Percentiles rank a stretch among this genome's conserved stretches.
These are phyloP conservation scores for Pichia occidentalis DNA, from an alignment of 805 yeast genomes.

Conservation along the genomic window DNA sequence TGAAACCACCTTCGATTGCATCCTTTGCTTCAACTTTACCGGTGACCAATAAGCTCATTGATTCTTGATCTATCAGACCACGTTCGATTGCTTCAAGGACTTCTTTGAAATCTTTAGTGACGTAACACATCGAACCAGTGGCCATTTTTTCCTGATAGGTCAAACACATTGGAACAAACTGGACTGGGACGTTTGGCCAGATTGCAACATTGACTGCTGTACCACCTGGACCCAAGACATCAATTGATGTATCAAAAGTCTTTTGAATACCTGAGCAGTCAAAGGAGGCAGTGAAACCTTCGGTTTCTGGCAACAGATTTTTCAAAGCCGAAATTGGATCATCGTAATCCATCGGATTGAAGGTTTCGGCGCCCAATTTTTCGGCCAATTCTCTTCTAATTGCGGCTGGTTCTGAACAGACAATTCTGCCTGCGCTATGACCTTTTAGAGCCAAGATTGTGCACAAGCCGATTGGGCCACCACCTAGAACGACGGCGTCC, in stretches of 20 bases:
- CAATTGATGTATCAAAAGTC: constrained; percentile 46
- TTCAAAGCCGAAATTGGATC: constrained; percentile 34
- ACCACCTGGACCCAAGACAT: constrained; percentile 47
- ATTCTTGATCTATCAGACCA: constrained; percentile 40
- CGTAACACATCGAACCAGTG: constrained; percentile 59
- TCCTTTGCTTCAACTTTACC: constrained; percentile 44
- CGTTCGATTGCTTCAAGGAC: constrained; percentile 45
- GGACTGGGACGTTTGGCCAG: constrained; percentile 48
- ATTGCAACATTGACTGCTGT: constrained; percentile 59
- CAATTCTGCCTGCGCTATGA: constrained; percentile 40
- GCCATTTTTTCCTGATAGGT: constrained; percentile 48
- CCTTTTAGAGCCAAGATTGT: constrained; percentile 49
- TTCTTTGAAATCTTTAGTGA: constrained; percentile 48
- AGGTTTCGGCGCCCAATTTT: constrained; percentile 39
- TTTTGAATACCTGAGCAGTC: constrained; percentile 52
- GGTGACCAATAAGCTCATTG: constrained; percentile 44
- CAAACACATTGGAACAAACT: constrained; percentile 48
- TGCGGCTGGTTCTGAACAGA: constrained; percentile 55
- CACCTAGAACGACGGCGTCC: constrained; percentile 47
- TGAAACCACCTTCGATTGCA: constrained; percentile 48
- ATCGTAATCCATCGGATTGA: constrained; percentile 42
- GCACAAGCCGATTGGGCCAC: constrained; percentile 60
- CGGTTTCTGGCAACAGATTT: constrained; percentile 33
- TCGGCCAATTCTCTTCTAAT: constrained; percentile 57
- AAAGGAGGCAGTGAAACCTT: constrained; percentile 44